phyloP scores from a whole-genome alignment of 805 yeast genomes.

The Starmerella kuoi region DNA sequence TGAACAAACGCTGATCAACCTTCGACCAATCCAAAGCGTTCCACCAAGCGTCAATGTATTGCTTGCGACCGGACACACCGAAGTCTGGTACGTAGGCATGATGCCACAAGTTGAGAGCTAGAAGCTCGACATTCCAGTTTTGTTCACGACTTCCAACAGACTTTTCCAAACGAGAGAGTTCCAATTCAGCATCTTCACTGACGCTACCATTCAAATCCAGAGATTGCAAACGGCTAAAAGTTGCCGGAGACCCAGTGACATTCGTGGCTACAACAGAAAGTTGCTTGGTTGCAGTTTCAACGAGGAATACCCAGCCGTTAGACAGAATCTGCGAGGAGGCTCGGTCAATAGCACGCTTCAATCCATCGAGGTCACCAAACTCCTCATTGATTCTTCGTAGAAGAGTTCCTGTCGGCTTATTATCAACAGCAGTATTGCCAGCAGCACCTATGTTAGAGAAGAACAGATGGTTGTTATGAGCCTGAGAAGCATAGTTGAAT shows the following conservation, averaged over 20 bases:
- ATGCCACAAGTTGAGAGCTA: slow-evolving; percentile 80
- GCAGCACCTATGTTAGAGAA: slow-evolving; percentile 35
- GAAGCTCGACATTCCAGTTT: slow-evolving; percentile 44
- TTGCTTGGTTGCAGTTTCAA: slow-evolving; percentile 41
- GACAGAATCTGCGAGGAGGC: slow-evolving; percentile 68
- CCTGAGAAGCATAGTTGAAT: slow-evolving; percentile 84
- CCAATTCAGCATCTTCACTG: slow-evolving; percentile 39
- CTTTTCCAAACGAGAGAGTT: slow-evolving; percentile 34
- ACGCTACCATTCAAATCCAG: slow-evolving; percentile 68
- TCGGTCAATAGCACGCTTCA: slow-evolving; percentile 54
- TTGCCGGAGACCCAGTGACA: slow-evolving; percentile 76
- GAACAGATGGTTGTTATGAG: slow-evolving; percentile 84
- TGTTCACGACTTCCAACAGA: slow-evolving; percentile 26
- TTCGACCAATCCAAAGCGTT: slow-evolving; percentile 69
- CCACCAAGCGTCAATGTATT: slow-evolving; percentile 65
- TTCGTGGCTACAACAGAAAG: slow-evolving; percentile 72
- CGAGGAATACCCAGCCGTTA: slow-evolving; percentile 84
- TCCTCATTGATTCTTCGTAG: slow-evolving; percentile 39
- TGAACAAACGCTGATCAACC: slow-evolving; percentile 22
- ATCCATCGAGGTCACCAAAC: slow-evolving; percentile 68
- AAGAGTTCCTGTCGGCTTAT: slow-evolving; percentile 20
- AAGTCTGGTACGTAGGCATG: slow-evolving; percentile 75
- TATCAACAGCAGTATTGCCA: slow-evolving; percentile 31
- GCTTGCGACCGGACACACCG: slow-evolving; percentile 60
- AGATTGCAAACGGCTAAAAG: slow-evolving; percentile 46